Conservation (phyloP, 192 early-diverging fungal genomes). For the Linnemannia hyalina region DNA sequence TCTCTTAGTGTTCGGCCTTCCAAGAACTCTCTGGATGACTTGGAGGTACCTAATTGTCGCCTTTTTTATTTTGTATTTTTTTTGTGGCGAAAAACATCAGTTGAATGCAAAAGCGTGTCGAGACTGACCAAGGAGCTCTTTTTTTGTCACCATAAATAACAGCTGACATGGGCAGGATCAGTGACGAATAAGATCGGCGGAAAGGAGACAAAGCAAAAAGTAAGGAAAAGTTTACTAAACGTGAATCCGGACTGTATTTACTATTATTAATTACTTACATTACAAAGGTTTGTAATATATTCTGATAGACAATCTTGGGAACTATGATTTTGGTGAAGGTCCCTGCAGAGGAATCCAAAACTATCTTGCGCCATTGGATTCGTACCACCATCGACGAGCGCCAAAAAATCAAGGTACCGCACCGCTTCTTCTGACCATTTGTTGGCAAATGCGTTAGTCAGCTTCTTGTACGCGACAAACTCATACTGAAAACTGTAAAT, state of each 20-base stretch:
- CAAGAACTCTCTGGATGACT: neutral
- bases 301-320: conserved; percentile 35
- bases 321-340: conserved; percentile 30
- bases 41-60: conserved; percentile 25
- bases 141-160: neutral
- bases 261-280: no score
- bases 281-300: neutral
- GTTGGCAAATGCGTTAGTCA: neutral
- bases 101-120: no score
- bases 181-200: conserved; percentile 29
- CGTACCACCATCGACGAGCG: conserved; percentile 43
- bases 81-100: no score
- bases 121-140: neutral
- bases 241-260: no score
- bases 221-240: neutral
- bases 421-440: neutral
- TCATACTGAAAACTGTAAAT: neutral
- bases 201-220: conserved; percentile 24
- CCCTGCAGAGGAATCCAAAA: conserved; percentile 22
- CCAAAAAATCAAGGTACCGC: conserved; percentile 21
- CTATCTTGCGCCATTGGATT: conserved; percentile 35
- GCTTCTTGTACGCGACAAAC: neutral
- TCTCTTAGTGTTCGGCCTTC: conserved; percentile 31
- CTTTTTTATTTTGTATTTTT: no score
- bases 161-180: conserved; percentile 52